Evolutionary conservation across 306 rosid genomes (phyloP), one percentile per base, ranked within the genome.

Genomic region (Castanopsis chinensis): DNA sequence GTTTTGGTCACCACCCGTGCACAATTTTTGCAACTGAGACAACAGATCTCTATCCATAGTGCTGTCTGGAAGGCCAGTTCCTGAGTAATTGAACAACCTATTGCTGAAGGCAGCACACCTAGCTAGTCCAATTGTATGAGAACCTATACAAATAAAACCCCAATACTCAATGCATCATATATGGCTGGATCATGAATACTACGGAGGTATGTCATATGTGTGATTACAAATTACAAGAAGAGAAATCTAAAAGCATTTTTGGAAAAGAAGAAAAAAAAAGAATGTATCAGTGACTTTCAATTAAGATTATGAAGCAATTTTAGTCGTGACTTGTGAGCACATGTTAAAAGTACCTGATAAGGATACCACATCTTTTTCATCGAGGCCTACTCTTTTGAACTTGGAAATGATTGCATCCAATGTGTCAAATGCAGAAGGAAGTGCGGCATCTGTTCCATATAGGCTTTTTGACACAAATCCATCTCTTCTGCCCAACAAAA

Each of bases 121-220:
- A 71, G 97, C 88, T 56, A 84, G 28, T 6, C 99, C 97, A 76
- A 92, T 82, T 2, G 99, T 94, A 78, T 94, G 99, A 0, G 86
- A 93, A 30, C 99, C 98, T 94, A 55, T 79, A 60, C 0, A 53
- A 20, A 19, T 7, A 37, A 35, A 7, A 37, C 3, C 45, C 45
- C 45, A 37, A 37, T 37, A 37, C 45, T 37, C 45, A 37, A 37
- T 37, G 45, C 2, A 7, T 37, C 11, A 37, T 37, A 8, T 37
- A 37, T 37, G 45, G 45, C 3, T 7, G 45, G 11, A 37, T 37
- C 43, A 7, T 37, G 11, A 7, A 37, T 37, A 7, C 43, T 37
- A 37, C 43, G 43, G 2, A 10, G 43, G 7, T 6, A 7, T 37
- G 43, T 37, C 43, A 37, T 7, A 37, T 37, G 43, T 37, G 43